Evolutionary conservation across 1,284 basidiomycete genomes (phyloP).

Genomic region (Ceraceosorus bombacis): DNA sequence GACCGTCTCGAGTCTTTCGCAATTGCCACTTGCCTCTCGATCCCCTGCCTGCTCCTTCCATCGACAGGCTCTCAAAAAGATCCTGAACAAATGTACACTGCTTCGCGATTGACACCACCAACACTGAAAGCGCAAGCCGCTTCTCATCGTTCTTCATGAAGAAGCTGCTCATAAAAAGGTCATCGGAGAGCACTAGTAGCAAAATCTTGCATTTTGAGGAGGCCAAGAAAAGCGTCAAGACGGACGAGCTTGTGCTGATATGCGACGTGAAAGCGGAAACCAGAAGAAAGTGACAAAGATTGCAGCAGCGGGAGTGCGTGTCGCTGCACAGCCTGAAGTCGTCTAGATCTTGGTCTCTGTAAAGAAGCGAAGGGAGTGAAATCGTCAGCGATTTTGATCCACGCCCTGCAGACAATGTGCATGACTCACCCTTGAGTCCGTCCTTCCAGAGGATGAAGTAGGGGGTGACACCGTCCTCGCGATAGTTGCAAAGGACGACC

Average conservation of each 20-base stretch:
- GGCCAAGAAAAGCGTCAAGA: too few relatives aligned
- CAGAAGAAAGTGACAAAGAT: too few relatives aligned
- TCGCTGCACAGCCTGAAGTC: background rate
- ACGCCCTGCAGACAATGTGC: background rate
- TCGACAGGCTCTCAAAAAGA: conserved; percentile 47
- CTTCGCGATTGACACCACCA: conserved; percentile 44
- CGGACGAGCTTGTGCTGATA: too few relatives aligned
- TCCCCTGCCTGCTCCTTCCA: conserved; percentile 1
- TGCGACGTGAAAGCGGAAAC: too few relatives aligned
- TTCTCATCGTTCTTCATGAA: too few relatives aligned
- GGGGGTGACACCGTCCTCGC: conserved; percentile 58
- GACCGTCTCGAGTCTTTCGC: background rate
- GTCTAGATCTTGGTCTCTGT: background rate
- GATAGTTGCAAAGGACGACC: conserved; percentile 51
- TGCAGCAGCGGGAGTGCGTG: too few relatives aligned
- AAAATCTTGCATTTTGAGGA: too few relatives aligned
- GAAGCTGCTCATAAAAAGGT: too few relatives aligned
- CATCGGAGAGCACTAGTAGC: too few relatives aligned
- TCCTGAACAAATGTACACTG: conserved; percentile 50
- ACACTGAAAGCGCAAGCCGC: too few relatives aligned
- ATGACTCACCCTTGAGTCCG: conserved; percentile 31
- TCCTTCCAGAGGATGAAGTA: conserved; percentile 56
- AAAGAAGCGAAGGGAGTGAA: background rate
- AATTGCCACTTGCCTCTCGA: background rate
- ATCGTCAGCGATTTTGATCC: too few relatives aligned